Conservation (phyloP, 345 rosid genomes). For the Cardamine chenopodiifolia region DNA sequence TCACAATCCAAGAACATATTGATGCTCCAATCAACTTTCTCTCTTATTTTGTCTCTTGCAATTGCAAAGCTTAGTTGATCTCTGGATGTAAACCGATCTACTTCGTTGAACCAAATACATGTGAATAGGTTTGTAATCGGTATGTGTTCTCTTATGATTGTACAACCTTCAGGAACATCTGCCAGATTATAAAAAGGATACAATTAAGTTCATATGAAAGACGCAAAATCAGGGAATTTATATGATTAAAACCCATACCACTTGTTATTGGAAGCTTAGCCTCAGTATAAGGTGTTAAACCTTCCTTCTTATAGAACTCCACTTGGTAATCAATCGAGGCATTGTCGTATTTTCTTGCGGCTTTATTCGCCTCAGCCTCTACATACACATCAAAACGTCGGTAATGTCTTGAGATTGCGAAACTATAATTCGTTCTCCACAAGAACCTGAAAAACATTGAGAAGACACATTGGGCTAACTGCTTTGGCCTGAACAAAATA, state of each 20-base stretch:
- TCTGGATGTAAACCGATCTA: constrained; percentile 84
- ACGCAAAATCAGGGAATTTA: background rate
- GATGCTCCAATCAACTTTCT: constrained; percentile 66
- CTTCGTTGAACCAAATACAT: constrained; percentile 97
- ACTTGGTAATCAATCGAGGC: constrained; percentile 76
- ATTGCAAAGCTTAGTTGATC: constrained; percentile 88
- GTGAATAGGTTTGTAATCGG: constrained; percentile 78
- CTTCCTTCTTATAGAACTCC: constrained; percentile 77
- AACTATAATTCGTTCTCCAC: constrained; percentile 74
- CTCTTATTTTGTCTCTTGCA: constrained; percentile 81
- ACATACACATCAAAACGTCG: constrained; percentile 79
- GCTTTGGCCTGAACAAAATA: background rate
- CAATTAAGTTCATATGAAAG: background rate
- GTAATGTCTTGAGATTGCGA: constrained; percentile 87
- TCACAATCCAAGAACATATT: constrained; percentile 92
- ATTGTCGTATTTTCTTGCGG: constrained; percentile 81
- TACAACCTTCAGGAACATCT: constrained; percentile 99
- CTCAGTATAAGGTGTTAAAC: constrained; percentile 70
- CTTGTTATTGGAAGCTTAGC: constrained; percentile 90
- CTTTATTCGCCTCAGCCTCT: constrained; percentile 94
- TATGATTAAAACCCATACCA: constrained; percentile 49
- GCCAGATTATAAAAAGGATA: constrained; percentile 35
- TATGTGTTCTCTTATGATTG: constrained; percentile 76
- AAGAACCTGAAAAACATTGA: constrained; percentile 61
- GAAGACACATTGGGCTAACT: background rate